A percentile compares a stretch with the other conserved stretches of the same genome.
Conservation (phyloP, 139 green algal species). For the Chara braunii region DNA sequence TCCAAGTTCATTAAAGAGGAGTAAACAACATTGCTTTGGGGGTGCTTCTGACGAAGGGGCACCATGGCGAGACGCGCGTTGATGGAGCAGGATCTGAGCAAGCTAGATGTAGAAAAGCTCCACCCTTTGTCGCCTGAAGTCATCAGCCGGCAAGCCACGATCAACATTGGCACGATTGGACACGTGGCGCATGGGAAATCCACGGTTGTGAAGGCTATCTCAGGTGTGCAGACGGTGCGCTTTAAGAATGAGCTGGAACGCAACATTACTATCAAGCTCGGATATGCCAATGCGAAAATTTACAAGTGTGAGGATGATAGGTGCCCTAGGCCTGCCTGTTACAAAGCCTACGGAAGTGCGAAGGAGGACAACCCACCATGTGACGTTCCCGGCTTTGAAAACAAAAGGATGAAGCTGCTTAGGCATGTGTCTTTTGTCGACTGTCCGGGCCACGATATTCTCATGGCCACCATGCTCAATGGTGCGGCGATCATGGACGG, state of each 20-base stretch:
- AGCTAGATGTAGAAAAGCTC: constrained; percentile 73
- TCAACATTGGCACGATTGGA: constrained; percentile 99
- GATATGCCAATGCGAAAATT: constrained; percentile 99
- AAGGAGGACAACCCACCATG: constrained; percentile 81
- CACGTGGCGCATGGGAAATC: constrained; percentile 99
- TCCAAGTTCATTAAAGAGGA: no score
- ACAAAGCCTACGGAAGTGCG: constrained; percentile 71
- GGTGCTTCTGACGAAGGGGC: no score
- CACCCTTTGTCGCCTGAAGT: constrained; percentile 93
- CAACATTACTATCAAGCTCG: constrained; percentile 99
- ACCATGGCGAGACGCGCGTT: constrained; percentile 27
- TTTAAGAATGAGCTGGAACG: constrained; percentile 99
- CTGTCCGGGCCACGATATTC: constrained; percentile 99
- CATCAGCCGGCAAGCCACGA: constrained; percentile 95
- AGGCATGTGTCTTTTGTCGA: constrained; percentile 98
- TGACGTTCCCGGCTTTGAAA: constrained; percentile 69
- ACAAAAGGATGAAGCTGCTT: constrained; percentile 79
- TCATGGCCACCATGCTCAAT: constrained; percentile 99
- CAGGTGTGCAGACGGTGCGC: constrained; percentile 95
- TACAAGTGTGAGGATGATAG: constrained; percentile 78
- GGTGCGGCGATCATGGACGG: constrained; percentile 99
- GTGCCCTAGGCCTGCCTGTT: constrained; percentile 71
- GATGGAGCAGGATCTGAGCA: constrained; percentile 73
- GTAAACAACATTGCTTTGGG: no score
- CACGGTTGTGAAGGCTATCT: constrained; percentile 99